Evolutionary conservation across 2,329 filamentous ascomycete species (phyloP).

Genomic region (Ascosphaera apis): DNA sequence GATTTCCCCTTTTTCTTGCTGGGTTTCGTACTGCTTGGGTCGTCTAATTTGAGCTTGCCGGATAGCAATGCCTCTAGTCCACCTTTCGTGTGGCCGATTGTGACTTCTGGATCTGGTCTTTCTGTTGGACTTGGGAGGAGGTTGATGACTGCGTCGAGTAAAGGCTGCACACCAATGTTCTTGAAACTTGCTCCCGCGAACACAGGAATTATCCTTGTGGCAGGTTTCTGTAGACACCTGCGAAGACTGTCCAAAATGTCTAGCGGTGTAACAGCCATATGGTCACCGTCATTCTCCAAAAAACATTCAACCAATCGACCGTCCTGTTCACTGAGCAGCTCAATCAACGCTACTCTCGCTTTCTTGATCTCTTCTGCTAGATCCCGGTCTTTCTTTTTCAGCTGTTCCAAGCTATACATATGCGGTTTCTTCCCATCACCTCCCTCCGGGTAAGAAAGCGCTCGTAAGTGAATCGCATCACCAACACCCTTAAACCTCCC

Average conservation of each 20-base stretch:
- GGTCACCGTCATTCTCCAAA: constrained; percentile 59
- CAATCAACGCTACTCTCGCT: constrained; percentile 60
- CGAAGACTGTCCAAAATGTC: constrained; percentile 89
- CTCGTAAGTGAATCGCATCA: constrained; percentile 76
- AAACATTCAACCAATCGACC: constrained; percentile 94
- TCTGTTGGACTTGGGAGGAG: constrained; percentile 83
- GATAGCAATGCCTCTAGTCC: constrained; percentile 43
- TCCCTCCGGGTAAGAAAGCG: constrained; percentile 75
- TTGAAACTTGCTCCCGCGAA: constrained; percentile 91
- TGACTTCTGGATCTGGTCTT: constrained; percentile 64
- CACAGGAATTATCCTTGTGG: constrained; percentile 92
- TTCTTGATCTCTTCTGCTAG: constrained; percentile 62
- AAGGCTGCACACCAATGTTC: constrained; percentile 85
- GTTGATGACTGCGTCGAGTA: constrained; percentile 91
- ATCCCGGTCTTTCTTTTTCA: constrained; percentile 40
- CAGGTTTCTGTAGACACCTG: constrained; percentile 41
- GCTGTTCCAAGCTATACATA: constrained; percentile 58
- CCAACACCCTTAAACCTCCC: constrained; percentile 83
- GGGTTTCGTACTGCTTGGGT: constrained; percentile 25
- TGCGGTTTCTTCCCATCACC: constrained; percentile 54
- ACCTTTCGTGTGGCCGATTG: constrained; percentile 63
- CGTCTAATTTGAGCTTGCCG: constrained; percentile 80
- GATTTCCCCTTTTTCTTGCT: constrained; percentile 20
- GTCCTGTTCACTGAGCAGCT: constrained; percentile 90
- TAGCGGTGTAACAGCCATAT: constrained; percentile 49